Base-by-base conservation (phyloP, 441 rosid genomes). In the Arabidopsis hybrid region DNA sequence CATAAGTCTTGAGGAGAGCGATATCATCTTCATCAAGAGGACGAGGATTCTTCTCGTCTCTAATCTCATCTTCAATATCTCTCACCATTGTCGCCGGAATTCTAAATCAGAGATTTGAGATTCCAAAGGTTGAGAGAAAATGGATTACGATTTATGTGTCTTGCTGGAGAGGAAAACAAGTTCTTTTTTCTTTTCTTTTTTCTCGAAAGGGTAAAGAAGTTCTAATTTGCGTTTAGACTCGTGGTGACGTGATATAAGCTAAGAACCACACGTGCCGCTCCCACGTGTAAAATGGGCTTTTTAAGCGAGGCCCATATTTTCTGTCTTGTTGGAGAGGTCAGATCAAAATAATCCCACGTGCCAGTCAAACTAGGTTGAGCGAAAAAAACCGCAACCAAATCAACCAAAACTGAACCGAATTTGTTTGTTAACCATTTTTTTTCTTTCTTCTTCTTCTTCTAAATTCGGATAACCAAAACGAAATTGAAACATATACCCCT, bases 11-110 rank as follows among this genome's bases (percentile, higher is more conserved):
- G 79, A 92, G 97, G 17, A 95, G 92, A 16, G 99, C 98, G 69
- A 95, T 91, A 64, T 95, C 99, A 73, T 87, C 99, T 74, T 95
- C 98, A 29, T 95, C 98, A 31, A 95, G 92, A 4, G 99, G 99
- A 0, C 85, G 88, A 34, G 97, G 97, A 69, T 89, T 91, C 84
- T 95, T 92, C 90, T 95, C 98, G 74, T 92, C 96, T 87, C 88
- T 88, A 57, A 87, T 75, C 68, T 83, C 91, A 3, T 80, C 82
- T 52, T 81, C 88, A 3, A 87, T 77, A 18, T 87, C 89, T 4
- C 84, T 83, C 49, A 83, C 84, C 94, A 89, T 89, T 57, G 2
- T 47, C 1, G 36, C 61, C 57, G 26, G 71, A 47, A 5, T 43
- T 70, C 18, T 8, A 21, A 53, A 10, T 80, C 76, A 62, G 61